Percentiles rank a stretch among this genome's conserved stretches.
Evolutionary conservation across 2,329 filamentous ascomycete species (phyloP).

Genomic region (Sclerotinia nivalis): DNA sequence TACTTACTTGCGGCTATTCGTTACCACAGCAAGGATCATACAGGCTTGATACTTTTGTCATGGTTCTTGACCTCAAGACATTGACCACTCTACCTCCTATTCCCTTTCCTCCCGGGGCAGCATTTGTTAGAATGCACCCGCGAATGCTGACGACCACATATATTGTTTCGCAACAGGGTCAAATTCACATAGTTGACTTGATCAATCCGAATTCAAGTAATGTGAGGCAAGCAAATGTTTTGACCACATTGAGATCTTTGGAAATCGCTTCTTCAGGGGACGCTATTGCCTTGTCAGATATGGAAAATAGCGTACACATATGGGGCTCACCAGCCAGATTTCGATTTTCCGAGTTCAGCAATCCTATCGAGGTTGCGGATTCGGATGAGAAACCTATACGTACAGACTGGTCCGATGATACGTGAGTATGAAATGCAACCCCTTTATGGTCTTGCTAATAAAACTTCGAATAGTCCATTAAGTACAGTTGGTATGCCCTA

Average conservation of each 20-base stretch:
- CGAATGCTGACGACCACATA: conserved; percentile 94
- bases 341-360: conserved; percentile 69
- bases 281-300: conserved; percentile 66
- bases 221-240: conserved; percentile 64
- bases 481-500: conserved; percentile 89
- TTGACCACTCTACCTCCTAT: conserved; percentile 86
- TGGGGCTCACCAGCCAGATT: conserved; percentile 71
- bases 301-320: conserved; percentile 64
- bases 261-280: conserved; percentile 72
- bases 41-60: conserved; percentile 88
- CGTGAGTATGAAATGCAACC: conserved; percentile 50
- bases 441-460: conserved; percentile 5
- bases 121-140: conserved; percentile 95
- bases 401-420: conserved; percentile 66
- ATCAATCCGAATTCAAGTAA: conserved; percentile 73
- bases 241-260: conserved; percentile 60
- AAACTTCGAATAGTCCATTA: conserved; percentile 58
- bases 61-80: conserved; percentile 94
- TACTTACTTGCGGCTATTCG: conserved; percentile 94
- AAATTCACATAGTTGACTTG: conserved; percentile 93
- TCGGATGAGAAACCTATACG: conserved; percentile 50
- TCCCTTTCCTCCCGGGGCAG: conserved; percentile 87
- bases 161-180: conserved; percentile 85
- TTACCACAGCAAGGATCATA: conserved; percentile 75
- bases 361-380: conserved; percentile 67